These are phyloP conservation scores for Musa schizocarpa DNA, from an alignment of 176 grass and related monocot genomes.

Conservation along the genomic window DNA sequence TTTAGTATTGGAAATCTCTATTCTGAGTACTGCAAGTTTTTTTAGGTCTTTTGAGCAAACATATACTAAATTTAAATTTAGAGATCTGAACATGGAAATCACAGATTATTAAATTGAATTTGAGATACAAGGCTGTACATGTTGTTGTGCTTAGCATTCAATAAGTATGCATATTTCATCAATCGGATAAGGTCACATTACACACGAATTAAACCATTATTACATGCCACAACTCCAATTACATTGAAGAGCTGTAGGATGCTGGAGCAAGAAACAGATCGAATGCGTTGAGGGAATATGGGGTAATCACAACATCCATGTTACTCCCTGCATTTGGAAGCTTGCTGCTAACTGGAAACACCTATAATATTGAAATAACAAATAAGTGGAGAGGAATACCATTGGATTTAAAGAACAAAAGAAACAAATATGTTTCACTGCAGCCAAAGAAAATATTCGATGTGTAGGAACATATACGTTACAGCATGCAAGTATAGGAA, in stretches of 20 bases:
- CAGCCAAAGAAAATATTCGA: no score
- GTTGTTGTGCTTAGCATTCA: no score
- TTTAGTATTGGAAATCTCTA: no score
- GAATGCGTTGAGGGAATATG: slow-evolving; percentile 66
- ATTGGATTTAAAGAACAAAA: not conserved
- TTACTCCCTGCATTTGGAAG: slow-evolving; percentile 48
- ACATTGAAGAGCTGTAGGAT: slow-evolving; percentile 16
- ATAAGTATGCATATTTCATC: not conserved
- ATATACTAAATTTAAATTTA: no score
- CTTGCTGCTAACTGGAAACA: slow-evolving; percentile 39
- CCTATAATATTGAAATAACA: slow-evolving; percentile 32
- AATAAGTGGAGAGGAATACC: not conserved
- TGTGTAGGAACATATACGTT: no score
- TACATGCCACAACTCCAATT: not conserved
- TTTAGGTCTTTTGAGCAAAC: no score
- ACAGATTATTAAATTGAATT: no score
- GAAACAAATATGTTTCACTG: not conserved
- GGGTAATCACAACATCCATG: slow-evolving; percentile 44
- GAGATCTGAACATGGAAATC: no score
- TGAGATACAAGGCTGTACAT: no score
- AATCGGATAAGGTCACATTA: not conserved
- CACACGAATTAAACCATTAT: not conserved
- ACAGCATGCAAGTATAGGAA: no score
- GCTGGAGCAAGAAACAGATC: slow-evolving; percentile 46
- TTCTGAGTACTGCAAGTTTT: no score